Evolutionary conservation across 805 yeast genomes (phyloP), one percentile per base, ranked within the genome.

Genomic region (Naumovozyma baii): DNA sequence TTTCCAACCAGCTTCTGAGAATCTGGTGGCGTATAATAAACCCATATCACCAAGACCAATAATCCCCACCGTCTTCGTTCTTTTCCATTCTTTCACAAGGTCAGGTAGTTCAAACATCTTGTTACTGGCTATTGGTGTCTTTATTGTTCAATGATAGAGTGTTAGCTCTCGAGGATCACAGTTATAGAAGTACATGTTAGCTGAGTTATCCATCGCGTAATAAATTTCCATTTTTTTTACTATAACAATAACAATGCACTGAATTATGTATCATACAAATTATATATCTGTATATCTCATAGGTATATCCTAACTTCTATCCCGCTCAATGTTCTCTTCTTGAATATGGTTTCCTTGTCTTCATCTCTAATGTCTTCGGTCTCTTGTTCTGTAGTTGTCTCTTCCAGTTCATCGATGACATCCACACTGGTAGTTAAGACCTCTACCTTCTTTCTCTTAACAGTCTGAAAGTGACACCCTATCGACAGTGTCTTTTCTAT

Each of bases 31-130:
- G 55, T 92, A 92, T 51, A 92, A 63, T 29, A 75, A 65, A 5
- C 98, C 98, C 98, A 92, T 92, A 59, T 90, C 97, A 22, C 98
- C 98, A 28, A 90, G 72, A 2, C 98, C 98, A 43, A 92, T 88
- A 47, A 92, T 83, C 2, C 98, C 98, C 34, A 92, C 73, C 16
- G 68, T 68, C 55, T 80, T 81, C 16, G 66, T 46, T 12, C 41
- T 41, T 41, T 70, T 67, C 73, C 71, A 67, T 43, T 48, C 40
- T 10, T 37, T 33, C 5, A 56, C 41, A 7, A 22, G 26, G 7
- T 22, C 9, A 7, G 7, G 26, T 30, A 45, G 51, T 5, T 49
- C 49, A 7, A 36, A n/a, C 16, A 37, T 31, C 9, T 7, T 22
- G 26, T 10, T 7, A 22, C 10, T n/a, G n/a, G n/a, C n/a, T n/a